Base-by-base conservation (phyloP, 371 early-diverging fungal species). In the Mortierella sp. region DNA sequence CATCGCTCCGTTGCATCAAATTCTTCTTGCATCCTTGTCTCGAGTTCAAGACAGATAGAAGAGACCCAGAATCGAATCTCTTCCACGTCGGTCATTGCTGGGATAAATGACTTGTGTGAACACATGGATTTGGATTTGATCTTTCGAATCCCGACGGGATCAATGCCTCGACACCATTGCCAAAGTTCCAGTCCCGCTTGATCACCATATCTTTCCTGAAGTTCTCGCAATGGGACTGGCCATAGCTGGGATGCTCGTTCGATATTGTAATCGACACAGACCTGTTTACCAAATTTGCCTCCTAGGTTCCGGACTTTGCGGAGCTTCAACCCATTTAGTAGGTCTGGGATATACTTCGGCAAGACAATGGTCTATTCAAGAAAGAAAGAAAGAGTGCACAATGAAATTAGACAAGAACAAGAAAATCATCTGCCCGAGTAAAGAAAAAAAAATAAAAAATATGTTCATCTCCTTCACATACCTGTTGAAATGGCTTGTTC, bases 401-500 rank as follows among this genome's bases (percentile, higher is more conserved):
- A 57, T 28, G n/a, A 44, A 26, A 5, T n/a, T 18, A 37, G 37
- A 52, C 18, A 11, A 43, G 37, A 26, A 19, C 7, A 21, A 50
- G 1, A 23, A 12, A 26, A 4, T 5, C 14, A 14, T 21, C n/a
- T 21, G 5, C n/a, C 14, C 50, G 14, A 6, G 16, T 7, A 21
- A 7, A 4, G 5, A n/a, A 50, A 50, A n/a, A 16, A 50, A 50
- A 50, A 37, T 5, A 37, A 37, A 37, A 16, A 9, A 46, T 46
- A 12, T 46, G 46, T 46, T 46, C 16, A n/a, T n/a, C n/a, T n/a
- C n/a, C n/a, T n/a, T n/a, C n/a, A 19, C 25, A 69, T 74, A 88
- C 90, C 86, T 94, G 95, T 51, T 92, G 88, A 75, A 94, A 89
- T 6, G 98, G 98, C 63, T 98, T 98, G 81, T 97, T 91, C 70